Percentiles rank a stretch among this genome's conserved stretches.
Evolutionary conservation across 139 green algal genomes (phyloP).

Genomic region (Medakamo hakoo): DNA sequence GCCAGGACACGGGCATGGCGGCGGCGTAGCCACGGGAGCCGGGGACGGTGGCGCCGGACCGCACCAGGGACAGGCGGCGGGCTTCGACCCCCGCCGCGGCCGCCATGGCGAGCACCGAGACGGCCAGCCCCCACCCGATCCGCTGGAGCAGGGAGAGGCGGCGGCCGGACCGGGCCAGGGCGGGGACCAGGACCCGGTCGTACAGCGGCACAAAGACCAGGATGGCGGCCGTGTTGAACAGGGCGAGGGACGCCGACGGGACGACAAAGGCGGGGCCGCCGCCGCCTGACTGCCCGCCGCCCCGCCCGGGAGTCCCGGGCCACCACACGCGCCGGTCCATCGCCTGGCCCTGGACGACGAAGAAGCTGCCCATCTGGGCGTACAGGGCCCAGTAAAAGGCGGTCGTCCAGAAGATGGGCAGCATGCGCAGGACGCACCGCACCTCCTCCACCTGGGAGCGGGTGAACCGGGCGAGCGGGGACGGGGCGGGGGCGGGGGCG

Average conservation of each 20-base stretch:
- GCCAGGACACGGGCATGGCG: constrained; percentile 43
- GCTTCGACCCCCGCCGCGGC: constrained; percentile 58
- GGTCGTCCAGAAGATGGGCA: constrained; percentile 76
- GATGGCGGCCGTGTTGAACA: constrained; percentile 77
- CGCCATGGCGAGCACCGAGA: constrained; percentile 20
- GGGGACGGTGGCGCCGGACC: constrained; percentile 8
- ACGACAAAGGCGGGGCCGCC: constrained; percentile 33
- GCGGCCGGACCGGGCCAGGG: constrained; percentile 22
- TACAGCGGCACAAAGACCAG: constrained; percentile 74
- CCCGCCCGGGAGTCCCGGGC: too few species aligned
- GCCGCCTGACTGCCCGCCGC: too few species aligned
- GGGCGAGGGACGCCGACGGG: constrained; percentile 60
- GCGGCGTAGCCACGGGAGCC: constrained; percentile 2
- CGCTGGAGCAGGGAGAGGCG: constrained; percentile 58
- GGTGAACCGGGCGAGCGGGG: constrained; percentile 18
- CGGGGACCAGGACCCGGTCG: constrained; percentile 52
- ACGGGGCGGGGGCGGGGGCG: not conserved
- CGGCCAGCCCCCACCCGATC: constrained; percentile 31
- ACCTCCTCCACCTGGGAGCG: constrained; percentile 74
- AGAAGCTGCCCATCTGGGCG: constrained; percentile 75
- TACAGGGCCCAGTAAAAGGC: constrained; percentile 89
- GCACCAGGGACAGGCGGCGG: constrained; percentile 31
- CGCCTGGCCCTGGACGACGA: constrained; percentile 65
- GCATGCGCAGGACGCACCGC: constrained; percentile 74
- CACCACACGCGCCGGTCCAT: constrained; percentile 45